These are phyloP conservation scores for thale cress (Arabidopsis thaliana) DNA, from an alignment of 345 rosid species.

Conservation along the genomic window DNA sequence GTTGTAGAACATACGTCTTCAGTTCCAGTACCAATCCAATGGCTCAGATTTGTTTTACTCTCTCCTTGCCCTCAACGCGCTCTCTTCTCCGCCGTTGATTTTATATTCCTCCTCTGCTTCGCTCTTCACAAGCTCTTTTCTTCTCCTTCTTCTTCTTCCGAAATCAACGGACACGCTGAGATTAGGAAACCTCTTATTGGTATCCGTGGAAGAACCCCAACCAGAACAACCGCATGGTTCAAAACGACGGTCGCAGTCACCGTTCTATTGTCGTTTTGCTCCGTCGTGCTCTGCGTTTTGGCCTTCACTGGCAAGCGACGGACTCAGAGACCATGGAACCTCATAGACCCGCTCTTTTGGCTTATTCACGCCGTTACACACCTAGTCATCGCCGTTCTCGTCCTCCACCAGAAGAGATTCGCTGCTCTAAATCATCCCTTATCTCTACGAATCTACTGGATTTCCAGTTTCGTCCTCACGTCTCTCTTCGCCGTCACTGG, in stretches of 20 bases:
- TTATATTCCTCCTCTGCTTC: constrained; percentile 57
- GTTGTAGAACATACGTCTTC: constrained; percentile 47
- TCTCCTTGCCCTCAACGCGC: constrained; percentile 86
- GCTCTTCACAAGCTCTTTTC: constrained; percentile 55
- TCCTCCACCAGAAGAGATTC: constrained; percentile 80
- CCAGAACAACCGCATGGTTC: constrained; percentile 59
- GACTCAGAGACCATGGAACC: constrained; percentile 55
- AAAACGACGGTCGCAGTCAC: constrained; percentile 57
- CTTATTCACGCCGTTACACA: constrained; percentile 74
- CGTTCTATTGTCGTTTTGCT: constrained; percentile 52
- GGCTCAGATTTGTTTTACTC: constrained; percentile 78
- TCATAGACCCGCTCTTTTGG: constrained; percentile 63
- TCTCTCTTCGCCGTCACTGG: constrained; percentile 61
- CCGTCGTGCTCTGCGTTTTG: constrained; percentile 53
- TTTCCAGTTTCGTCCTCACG: constrained; percentile 53
- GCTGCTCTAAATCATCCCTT: constrained; percentile 61
- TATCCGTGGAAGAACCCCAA: constrained; percentile 35
- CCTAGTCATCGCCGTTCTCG: constrained; percentile 56
- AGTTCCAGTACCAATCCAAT: constrained; percentile 54
- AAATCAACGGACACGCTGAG: constrained; percentile 37
- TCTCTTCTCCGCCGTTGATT: constrained; percentile 60
- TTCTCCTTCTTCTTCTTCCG: constrained; percentile 45
- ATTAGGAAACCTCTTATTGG: constrained; percentile 65
- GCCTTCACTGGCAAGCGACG: constrained; percentile 47
- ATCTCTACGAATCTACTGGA: constrained; percentile 76